These are phyloP conservation scores for Hygrophorus pudorinus DNA, from an alignment of 768 basidiomycete species.

Conservation along the genomic window DNA sequence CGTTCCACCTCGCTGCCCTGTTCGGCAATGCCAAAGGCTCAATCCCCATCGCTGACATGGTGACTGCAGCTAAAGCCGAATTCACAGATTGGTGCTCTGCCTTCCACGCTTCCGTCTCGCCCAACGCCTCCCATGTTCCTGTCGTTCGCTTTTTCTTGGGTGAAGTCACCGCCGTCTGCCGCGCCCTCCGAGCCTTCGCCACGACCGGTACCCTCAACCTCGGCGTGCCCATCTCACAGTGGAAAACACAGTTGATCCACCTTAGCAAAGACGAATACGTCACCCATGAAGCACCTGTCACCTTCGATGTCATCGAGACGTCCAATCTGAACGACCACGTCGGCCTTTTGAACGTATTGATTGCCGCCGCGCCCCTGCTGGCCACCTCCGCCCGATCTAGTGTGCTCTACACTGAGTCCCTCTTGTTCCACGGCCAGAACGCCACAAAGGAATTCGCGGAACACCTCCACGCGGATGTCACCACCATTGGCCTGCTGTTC, in stretches of 20 bases:
- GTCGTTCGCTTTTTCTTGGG: conserved; percentile 31
- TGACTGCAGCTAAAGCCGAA: conserved; percentile 21
- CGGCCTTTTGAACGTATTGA: conserved; percentile 36
- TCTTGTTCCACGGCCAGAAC: conserved; percentile 21
- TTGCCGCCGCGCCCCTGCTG: conserved; percentile 28
- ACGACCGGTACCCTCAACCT: conserved; percentile 13
- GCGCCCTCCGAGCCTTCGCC: conserved; percentile 20
- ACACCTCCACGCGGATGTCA: conserved; percentile 27
- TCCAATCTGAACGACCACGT: conserved; percentile 40
- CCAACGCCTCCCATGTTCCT: not conserved
- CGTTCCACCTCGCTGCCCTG: conserved; percentile 31
- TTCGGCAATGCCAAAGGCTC: conserved; percentile 9
- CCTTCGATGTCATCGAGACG: conserved; percentile 39
- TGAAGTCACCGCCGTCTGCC: conserved; percentile 29
- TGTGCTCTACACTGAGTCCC: conserved; percentile 32
- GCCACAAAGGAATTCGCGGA: conserved; percentile 21
- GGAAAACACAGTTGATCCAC: conserved; percentile 23
- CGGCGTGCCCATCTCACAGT: conserved; percentile 23
- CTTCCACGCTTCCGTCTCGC: conserved; percentile 21
- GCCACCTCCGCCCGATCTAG: conserved; percentile 16
- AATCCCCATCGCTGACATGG: conserved; percentile 8
- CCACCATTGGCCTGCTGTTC: conserved; percentile 30
- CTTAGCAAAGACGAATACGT: conserved; percentile 25
- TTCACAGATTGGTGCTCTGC: conserved; percentile 24
- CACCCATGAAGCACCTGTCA: conserved; percentile 18